These are phyloP conservation scores for Asclepias syriaca DNA, from an alignment of 257 asterid genomes.

Conservation along the genomic window DNA sequence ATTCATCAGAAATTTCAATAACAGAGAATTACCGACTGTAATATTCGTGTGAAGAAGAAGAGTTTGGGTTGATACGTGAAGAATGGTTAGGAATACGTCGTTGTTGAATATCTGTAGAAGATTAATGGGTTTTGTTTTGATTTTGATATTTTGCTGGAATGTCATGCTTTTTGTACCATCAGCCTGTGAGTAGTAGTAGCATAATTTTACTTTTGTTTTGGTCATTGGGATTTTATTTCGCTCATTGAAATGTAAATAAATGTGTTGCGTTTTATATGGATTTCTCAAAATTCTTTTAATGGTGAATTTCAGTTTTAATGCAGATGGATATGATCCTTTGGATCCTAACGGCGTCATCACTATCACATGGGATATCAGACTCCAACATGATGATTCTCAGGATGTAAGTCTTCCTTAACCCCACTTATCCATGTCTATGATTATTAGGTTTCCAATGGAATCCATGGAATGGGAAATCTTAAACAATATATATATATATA, in stretches of 20 bases:
- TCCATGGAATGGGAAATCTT: not conserved
- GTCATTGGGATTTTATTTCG: not conserved
- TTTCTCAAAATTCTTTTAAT: slow-evolving; percentile 23
- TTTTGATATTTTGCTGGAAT: slow-evolving; percentile 19
- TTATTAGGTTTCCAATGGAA: not conserved
- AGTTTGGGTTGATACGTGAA: not conserved
- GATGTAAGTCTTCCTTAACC: slow-evolving; percentile 33
- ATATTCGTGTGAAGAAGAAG: not conserved
- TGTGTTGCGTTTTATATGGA: not conserved
- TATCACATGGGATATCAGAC: slow-evolving; percentile 65
- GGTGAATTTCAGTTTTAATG: slow-evolving; percentile 50
- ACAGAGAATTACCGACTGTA: not conserved
- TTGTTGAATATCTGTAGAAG: slow-evolving; percentile 7
- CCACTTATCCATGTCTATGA: not conserved
- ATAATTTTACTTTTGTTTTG: not conserved
- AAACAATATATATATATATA: too few relatives aligned
- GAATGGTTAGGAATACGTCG: slow-evolving; percentile 11
- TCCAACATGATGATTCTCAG: slow-evolving; percentile 28
- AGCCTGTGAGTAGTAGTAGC: slow-evolving; percentile 37
- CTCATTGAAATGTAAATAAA: not conserved
- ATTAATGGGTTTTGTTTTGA: slow-evolving; percentile 26
- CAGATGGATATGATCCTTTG: slow-evolving; percentile 79
- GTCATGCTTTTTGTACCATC: slow-evolving; percentile 22
- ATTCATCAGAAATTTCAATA: not conserved
- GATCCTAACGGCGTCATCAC: slow-evolving; percentile 81